Evolutionary conservation across 2,329 filamentous ascomycete species (phyloP), one percentile per base, ranked within the genome.

Genomic region (Fonsecaea pedrosoi): DNA sequence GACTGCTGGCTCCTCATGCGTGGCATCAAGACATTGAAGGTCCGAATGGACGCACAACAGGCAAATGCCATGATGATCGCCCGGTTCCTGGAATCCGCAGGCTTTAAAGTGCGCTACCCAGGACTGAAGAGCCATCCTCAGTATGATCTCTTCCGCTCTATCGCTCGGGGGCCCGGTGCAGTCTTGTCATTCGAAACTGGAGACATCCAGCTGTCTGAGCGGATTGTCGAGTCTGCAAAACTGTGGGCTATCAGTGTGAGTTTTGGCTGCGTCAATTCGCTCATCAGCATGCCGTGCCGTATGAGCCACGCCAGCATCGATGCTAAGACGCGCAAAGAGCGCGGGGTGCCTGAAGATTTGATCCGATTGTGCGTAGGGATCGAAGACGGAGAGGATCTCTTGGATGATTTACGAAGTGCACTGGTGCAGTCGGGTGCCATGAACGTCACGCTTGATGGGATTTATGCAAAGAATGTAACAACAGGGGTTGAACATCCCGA

Each of bases 241-340:
- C 83, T 99, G 37, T 99, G 92, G 89, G 93, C 91, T 38, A 99
- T 99, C 73, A 96, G 92, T 72, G 95, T 99, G 67, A 97, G 92
- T 76, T 99, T 99, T 77, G 95, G 95, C 56, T 98, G 95, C 78
- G 95, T 99, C 72, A 99, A 99, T 82, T 96, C 92, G 77, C 83
- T 99, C 78, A 99, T 99, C 80, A 97, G 94, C 82, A 97, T 99
- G 94, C 94, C 95, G 8, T 99, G 95, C 82, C 93, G 94, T 75
- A 99, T 99, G 96, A 98, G 94, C 80, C 95, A 99, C 80, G 95
- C 95, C 45, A 97, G 92, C 77, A 99, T 99, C 75, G 95, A 98
- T 77, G 92, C 93, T 66, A 96, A 97, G 83, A 98, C 94, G 60
- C 85, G 95, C 73, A 85, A 88, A 74, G 93, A 96, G 81, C 87